Evolutionary conservation across 768 basidiomycete genomes (phyloP).

Genomic region (Lactifluus echinatus): DNA sequence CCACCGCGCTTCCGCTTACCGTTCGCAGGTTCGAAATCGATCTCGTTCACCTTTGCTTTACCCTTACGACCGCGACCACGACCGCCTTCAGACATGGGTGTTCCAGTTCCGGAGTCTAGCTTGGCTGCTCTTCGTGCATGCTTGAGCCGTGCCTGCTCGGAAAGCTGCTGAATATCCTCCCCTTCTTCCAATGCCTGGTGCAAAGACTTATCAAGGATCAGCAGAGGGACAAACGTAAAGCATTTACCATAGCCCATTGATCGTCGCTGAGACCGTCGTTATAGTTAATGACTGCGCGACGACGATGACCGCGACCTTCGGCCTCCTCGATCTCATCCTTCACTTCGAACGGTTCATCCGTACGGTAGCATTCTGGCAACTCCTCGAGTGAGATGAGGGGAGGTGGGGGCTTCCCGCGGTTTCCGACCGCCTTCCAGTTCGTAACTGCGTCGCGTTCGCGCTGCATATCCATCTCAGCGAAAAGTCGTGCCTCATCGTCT

Average conservation of each 20-base stretch:
- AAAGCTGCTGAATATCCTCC: constrained; percentile 67
- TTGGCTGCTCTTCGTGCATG: constrained; percentile 55
- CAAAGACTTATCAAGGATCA: not conserved
- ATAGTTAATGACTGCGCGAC: constrained; percentile 79
- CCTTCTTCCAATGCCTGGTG: constrained; percentile 68
- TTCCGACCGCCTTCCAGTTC: constrained; percentile 62
- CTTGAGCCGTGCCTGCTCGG: constrained; percentile 54
- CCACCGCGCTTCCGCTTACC: constrained; percentile 66
- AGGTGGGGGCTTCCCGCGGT: constrained; percentile 68
- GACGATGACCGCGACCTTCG: constrained; percentile 79
- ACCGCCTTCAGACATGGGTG: constrained; percentile 55
- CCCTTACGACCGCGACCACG: constrained; percentile 43
- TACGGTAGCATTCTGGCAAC: constrained; percentile 86
- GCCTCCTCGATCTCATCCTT: constrained; percentile 53
- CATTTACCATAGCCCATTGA: constrained; percentile 75
- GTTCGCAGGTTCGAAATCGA: constrained; percentile 29
- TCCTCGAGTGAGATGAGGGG: constrained; percentile 81
- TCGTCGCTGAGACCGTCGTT: constrained; percentile 93
- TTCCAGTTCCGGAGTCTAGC: constrained; percentile 51
- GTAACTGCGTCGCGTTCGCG: constrained; percentile 61
- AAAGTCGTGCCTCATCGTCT: constrained; percentile 69
- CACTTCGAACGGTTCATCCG: constrained; percentile 67
- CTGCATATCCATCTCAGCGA: constrained; percentile 75
- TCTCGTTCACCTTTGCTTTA: constrained; percentile 46
- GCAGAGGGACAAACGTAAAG: not conserved